Evolutionary conservation across 495 filamentous ascomycete species (phyloP).

Genomic region (Amniculicola lignicola): DNA sequence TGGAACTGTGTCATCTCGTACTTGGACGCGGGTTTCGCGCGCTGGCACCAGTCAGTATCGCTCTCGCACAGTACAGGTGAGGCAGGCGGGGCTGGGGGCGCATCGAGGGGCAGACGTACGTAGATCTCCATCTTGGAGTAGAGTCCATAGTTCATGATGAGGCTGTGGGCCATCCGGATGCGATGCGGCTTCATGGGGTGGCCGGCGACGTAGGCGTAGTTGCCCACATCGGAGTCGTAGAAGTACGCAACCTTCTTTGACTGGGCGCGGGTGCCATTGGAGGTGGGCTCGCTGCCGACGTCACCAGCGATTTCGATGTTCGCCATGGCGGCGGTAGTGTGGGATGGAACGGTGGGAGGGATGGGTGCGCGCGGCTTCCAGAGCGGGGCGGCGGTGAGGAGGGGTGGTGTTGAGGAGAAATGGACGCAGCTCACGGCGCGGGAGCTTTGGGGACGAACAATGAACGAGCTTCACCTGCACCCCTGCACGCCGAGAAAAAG

Average conservation of each 20-base stretch:
- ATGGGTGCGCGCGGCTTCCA: too few species aligned
- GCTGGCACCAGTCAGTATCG: constrained; percentile 51
- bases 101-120: constrained; percentile 60
- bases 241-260: constrained; percentile 86
- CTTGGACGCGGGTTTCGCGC: constrained; percentile 92
- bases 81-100: not conserved
- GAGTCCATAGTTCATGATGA: constrained; percentile 98
- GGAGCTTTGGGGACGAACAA: too few species aligned
- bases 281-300: not conserved
- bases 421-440: constrained; percentile 7
- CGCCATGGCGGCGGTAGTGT: not conserved
- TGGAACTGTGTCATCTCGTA: constrained; percentile 99
- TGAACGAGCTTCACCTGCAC: constrained; percentile 11
- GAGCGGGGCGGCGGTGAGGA: not conserved
- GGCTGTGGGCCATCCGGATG: constrained; percentile 90
- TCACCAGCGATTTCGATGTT: not conserved
- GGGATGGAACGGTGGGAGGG: not conserved
- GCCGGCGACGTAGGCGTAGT: constrained; percentile 95
- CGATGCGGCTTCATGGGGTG: constrained; percentile 99
- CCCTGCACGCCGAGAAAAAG: not conserved
- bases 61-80: not conserved
- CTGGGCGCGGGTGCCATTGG: constrained; percentile 23
- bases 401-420: not conserved
- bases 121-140: constrained; percentile 99
- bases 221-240: constrained; percentile 96